These are phyloP conservation scores for Aquilaria sinensis DNA, from an alignment of 345 rosid species.

Conservation along the genomic window DNA sequence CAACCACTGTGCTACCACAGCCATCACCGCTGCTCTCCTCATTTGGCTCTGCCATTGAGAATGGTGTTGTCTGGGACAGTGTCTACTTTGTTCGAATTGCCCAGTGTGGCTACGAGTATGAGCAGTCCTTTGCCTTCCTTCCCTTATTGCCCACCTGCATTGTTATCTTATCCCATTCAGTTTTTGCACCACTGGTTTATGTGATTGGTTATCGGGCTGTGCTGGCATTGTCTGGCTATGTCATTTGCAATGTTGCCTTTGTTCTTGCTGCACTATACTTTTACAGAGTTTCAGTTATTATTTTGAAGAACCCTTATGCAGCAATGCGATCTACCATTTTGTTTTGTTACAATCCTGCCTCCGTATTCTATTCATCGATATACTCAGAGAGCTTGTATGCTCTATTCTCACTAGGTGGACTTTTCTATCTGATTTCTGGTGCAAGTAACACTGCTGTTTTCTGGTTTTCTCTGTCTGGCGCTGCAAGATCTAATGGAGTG, in stretches of 20 bases:
- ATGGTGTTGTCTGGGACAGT: slow-evolving; percentile 78
- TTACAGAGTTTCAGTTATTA: slow-evolving; percentile 65
- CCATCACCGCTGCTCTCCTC: slow-evolving; percentile 20
- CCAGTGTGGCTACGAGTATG: slow-evolving; percentile 89
- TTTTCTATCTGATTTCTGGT: slow-evolving; percentile 59
- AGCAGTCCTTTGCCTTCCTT: slow-evolving; percentile 84
- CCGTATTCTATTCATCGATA: slow-evolving; percentile 79
- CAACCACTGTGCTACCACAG: slow-evolving; percentile 10
- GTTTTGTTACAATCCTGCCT: slow-evolving; percentile 92
- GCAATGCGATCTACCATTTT: slow-evolving; percentile 63
- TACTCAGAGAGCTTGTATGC: slow-evolving; percentile 86
- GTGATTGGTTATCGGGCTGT: slow-evolving; percentile 75
- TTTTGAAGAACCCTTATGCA: slow-evolving; percentile 63
- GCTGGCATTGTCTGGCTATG: slow-evolving; percentile 69
- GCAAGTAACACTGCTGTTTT: slow-evolving; percentile 51
- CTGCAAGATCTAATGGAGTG: slow-evolving; percentile 95
- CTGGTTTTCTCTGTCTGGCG: slow-evolving; percentile 78
- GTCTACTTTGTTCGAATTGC: slow-evolving; percentile 77
- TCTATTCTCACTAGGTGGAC: slow-evolving; percentile 71
- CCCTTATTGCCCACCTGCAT: slow-evolving; percentile 76
- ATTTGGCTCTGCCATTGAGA: slow-evolving; percentile 40
- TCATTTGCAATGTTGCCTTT: slow-evolving; percentile 63
- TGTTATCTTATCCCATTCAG: slow-evolving; percentile 53
- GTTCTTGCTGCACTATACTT: slow-evolving; percentile 44
- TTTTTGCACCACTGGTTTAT: slow-evolving; percentile 65